Base-by-base conservation (phyloP, 331 rosid species). In the Acacia pycnantha region DNA sequence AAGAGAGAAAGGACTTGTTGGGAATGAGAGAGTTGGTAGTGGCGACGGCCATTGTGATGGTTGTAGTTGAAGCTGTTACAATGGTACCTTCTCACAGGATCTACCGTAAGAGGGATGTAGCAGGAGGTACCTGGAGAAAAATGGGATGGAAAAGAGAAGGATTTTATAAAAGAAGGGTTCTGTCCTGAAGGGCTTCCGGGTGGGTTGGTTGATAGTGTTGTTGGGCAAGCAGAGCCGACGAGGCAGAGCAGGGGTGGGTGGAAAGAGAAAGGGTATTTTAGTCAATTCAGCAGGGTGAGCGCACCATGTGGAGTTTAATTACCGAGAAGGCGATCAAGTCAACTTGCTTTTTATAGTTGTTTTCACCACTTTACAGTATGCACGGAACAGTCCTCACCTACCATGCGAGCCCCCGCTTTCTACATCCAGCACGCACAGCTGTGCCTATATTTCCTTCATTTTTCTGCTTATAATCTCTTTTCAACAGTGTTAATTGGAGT, bases 1-100 rank as follows among this genome's bases (percentile, higher is more conserved):
- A 62, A n/a, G 83, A 87, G 78, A 90, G 22, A 71, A 92, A 77
- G 11, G 92, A 85, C 76, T 92, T 92, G 86, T 86, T 41, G 22
- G 92, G 88, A 75, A 92, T 76, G 79, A 91, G 72, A 19, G 91
- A 83, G 82, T 80, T 85, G 75, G 89, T 82, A 66, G 80, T 18
- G 19, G 93, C 37, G 50, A 90, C 71, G 48, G 98, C 91, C 99
- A 95, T 95, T 85, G 33, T 31, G 0, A 24, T 47, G 0, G 27
- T 27, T 16, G 27, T 6, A 9, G 29, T n/a, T 8, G 62, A 56
- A 6, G 62, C 62, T 21, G 24, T 77, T 86, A 74, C 62, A 77
- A 6, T 7, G 16, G 43, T n/a, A 69, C 5, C 70, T 67, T 47
- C 50, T 58, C 11, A 50, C 7, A 53, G 18, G 46, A 61, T 48